Evolutionary conservation across 768 basidiomycete genomes (phyloP).

Genomic region (Amylocystis lapponica): DNA sequence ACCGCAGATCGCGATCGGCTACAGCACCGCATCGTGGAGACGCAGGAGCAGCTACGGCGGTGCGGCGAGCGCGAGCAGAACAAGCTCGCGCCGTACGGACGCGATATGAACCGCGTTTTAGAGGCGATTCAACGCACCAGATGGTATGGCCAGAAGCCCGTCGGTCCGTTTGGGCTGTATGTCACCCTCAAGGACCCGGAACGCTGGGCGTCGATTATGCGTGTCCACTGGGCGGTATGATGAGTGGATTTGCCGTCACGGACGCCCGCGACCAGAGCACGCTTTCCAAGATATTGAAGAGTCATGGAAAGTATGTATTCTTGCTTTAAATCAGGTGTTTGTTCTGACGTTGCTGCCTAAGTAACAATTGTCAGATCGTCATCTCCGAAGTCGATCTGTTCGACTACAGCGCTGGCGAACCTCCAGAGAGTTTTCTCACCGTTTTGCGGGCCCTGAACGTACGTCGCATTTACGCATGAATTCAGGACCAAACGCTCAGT

Average conservation of each 20-base stretch:
- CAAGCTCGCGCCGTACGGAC: conserved; percentile 56
- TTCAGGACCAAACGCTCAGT: background rate
- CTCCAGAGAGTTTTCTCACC: conserved; percentile 55
- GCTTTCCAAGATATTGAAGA: conserved; percentile 52
- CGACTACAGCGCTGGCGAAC: conserved; percentile 74
- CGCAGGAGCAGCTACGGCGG: conserved; percentile 43
- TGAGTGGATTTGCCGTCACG: conserved; percentile 74
- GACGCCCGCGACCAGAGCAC: conserved; percentile 54
- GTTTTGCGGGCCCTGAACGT: conserved; percentile 81
- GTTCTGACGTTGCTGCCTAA: conserved; percentile 18
- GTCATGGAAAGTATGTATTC: conserved; percentile 55
- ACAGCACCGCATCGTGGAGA: conserved; percentile 37
- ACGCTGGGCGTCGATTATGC: conserved; percentile 62
- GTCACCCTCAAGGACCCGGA: conserved; percentile 67
- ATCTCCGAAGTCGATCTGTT: conserved; percentile 73
- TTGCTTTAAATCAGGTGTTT: background rate
- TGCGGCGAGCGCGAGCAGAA: conserved; percentile 51
- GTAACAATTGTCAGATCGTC: conserved; percentile 46
- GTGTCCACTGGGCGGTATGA: conserved; percentile 49
- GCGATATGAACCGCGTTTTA: conserved; percentile 52
- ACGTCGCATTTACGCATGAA: conserved; percentile 15
- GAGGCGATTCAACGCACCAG: conserved; percentile 40
- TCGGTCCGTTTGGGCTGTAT: conserved; percentile 76
- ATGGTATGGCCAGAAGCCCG: conserved; percentile 63
- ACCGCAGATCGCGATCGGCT: conserved; percentile 26